Conservation (phyloP, 768 basidiomycete species). For the Podaxis sp. region DNA sequence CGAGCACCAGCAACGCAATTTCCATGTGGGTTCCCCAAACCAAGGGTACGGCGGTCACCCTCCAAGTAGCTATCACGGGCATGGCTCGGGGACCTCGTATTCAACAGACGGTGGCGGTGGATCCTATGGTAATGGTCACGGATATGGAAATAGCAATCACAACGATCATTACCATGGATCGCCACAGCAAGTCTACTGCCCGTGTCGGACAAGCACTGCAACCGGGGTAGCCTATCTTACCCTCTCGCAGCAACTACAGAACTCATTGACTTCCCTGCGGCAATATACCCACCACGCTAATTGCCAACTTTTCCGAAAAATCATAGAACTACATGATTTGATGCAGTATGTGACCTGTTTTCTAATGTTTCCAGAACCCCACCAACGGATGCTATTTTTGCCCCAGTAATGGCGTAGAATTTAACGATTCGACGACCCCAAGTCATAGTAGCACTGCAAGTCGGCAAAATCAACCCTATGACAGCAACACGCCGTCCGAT, state of each 20-base stretch:
- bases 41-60: constrained; percentile 24
- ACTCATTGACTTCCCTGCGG: constrained; percentile 48
- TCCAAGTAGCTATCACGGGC: constrained; percentile 13
- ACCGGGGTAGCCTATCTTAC: constrained; percentile 54
- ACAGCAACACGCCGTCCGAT: constrained; percentile 57
- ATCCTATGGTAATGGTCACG: constrained; percentile 26
- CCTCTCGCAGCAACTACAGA: constrained; percentile 61
- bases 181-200: constrained; percentile 41
- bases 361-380: not conserved
- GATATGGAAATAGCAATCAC: constrained; percentile 18
- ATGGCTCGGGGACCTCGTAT: constrained; percentile 28
- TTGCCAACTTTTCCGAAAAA: constrained; percentile 55
- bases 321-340: constrained; percentile 55
- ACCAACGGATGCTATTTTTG: constrained; percentile 9
- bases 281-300: constrained; percentile 57
- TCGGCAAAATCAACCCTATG: constrained; percentile 32
- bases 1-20: constrained; percentile 21
- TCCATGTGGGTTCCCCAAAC: constrained; percentile 18
- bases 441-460: constrained; percentile 21
- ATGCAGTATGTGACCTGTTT: constrained; percentile 53
- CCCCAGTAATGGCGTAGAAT: constrained; percentile 42
- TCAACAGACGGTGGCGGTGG: constrained; percentile 32
- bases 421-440: constrained; percentile 33
- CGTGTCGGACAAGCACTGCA: constrained; percentile 61
- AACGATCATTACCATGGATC: constrained; percentile 31